A percentile compares a stretch with the other conserved stretches of the same genome.
Conservation (phyloP, 208 protist genomes). For the Histomonas meleagridis region DNA sequence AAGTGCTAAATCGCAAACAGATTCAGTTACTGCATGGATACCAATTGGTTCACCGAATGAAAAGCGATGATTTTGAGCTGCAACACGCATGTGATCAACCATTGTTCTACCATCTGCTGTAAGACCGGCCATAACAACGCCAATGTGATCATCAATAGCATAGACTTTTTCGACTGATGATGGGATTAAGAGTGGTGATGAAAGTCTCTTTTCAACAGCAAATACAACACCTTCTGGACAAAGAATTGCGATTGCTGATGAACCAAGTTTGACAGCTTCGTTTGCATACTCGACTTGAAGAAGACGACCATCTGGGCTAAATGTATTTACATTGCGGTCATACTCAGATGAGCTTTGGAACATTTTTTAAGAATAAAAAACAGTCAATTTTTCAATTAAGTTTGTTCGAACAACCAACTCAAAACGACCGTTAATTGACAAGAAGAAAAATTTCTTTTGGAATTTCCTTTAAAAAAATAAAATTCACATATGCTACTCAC, state of each 20-base stretch:
- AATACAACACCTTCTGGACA: conserved; percentile 90
- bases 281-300: conserved; percentile 93
- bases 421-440: no score
- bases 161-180: conserved; percentile 65
- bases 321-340: conserved; percentile 96
- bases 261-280: conserved; percentile 82
- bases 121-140: conserved; percentile 82
- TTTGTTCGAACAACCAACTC: no score
- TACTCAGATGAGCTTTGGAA: not conserved
- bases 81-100: conserved; percentile 87
- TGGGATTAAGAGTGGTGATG: conserved; percentile 85
- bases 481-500: no score
- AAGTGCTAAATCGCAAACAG: conserved; percentile 86
- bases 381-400: no score
- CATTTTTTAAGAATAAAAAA: no score
- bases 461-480: no score
- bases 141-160: conserved; percentile 49
- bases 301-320: conserved; percentile 92
- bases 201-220: conserved; percentile 92
- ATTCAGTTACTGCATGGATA: conserved; percentile 81
- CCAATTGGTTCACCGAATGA: conserved; percentile 93
- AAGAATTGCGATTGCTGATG: conserved; percentile 90
- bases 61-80: conserved; percentile 94
- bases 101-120: conserved; percentile 92
- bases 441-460: no score